phyloP scores from a whole-genome alignment of 2,329 filamentous ascomycete genomes.

The Calonectria honghensis region DNA sequence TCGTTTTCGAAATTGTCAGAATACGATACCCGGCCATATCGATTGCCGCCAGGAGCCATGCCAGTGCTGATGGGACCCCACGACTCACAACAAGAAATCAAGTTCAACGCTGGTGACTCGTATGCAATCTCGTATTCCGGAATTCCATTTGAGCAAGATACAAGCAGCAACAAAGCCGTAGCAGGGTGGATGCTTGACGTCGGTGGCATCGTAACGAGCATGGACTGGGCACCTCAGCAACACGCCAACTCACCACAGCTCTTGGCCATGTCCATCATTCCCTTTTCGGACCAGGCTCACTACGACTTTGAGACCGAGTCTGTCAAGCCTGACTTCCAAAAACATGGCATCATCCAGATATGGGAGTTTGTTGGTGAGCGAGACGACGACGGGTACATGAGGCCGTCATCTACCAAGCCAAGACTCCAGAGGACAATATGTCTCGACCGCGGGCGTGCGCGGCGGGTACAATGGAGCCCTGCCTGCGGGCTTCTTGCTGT shows the following conservation, averaged over 20 bases:
- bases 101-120: constrained; percentile 54
- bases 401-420: constrained; percentile 61
- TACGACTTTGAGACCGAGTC: constrained; percentile 63
- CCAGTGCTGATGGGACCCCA: constrained; percentile 60
- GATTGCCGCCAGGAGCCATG: constrained; percentile 53
- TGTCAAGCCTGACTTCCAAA: constrained; percentile 61
- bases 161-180: constrained; percentile 48
- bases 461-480: constrained; percentile 73
- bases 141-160: constrained; percentile 55
- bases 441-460: constrained; percentile 70
- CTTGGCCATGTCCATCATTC: constrained; percentile 71
- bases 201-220: constrained; percentile 70
- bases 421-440: constrained; percentile 67
- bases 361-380: constrained; percentile 67
- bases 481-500: constrained; percentile 68
- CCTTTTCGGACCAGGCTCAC: constrained; percentile 69
- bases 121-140: constrained; percentile 55
- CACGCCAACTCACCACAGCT: constrained; percentile 64
- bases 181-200: constrained; percentile 73
- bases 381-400: constrained; percentile 56
- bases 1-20: constrained; percentile 47
- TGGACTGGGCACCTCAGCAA: constrained; percentile 70
- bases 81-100: constrained; percentile 56
- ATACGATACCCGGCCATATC: constrained; percentile 57
- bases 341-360: constrained; percentile 70